These are phyloP conservation scores for Alopecurus myosuroides DNA, from an alignment of 176 grass and related monocot species.

Conservation along the genomic window DNA sequence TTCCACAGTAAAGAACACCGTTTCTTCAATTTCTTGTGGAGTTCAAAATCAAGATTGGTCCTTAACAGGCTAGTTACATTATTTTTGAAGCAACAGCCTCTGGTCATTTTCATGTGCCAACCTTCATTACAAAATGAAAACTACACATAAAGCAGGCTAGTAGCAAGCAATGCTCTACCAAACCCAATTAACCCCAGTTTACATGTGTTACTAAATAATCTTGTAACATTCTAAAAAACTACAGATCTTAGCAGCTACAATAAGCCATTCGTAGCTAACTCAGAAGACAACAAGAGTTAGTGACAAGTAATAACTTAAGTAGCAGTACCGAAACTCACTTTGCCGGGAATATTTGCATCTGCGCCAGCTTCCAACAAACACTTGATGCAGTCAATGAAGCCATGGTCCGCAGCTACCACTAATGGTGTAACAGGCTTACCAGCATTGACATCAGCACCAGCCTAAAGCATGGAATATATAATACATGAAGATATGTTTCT, in stretches of 20 bases:
- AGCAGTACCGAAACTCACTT: slow-evolving; percentile 6
- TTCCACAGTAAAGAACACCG: neutral
- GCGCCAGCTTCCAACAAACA: slow-evolving; percentile 25
- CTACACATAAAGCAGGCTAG: neutral
- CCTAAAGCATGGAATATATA: slow-evolving; percentile 11
- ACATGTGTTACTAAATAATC: too few species aligned
- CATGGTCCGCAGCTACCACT: slow-evolving; percentile 1
- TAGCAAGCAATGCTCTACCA: neutral
- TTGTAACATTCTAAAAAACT: neutral
- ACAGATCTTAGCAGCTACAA: neutral
- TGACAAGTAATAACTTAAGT: neutral
- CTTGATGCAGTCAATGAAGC: slow-evolving; percentile 3
- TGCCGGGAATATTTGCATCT: slow-evolving; percentile 9
- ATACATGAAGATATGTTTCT: neutral
- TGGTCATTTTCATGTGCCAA: neutral
- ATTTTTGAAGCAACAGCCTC: neutral
- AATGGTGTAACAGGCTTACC: slow-evolving; percentile 16
- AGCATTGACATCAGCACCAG: slow-evolving; percentile 20
- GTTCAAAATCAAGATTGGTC: neutral
- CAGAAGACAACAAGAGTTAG: too few species aligned
- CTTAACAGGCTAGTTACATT: neutral
- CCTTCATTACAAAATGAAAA: neutral
- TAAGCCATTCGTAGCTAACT: neutral
- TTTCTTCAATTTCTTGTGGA: neutral
- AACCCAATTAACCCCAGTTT: neutral